Evolutionary conservation across 2,329 filamentous ascomycete genomes (phyloP).

Genomic region (Pestalotiopsis sp.): DNA sequence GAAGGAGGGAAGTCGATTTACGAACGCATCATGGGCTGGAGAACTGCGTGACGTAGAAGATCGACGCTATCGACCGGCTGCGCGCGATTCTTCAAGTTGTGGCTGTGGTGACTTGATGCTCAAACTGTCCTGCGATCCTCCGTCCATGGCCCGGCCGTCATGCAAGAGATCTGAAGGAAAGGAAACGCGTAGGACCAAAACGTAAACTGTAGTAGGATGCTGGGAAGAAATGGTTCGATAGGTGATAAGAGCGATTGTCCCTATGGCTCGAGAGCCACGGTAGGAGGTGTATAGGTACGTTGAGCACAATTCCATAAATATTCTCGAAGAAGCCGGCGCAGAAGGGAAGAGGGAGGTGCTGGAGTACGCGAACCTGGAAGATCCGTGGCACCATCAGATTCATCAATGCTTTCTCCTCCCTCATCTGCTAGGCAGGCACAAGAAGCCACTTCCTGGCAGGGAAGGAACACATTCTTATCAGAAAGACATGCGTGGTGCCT

Average conservation of each 20-base stretch:
- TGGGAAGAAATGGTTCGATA: background rate
- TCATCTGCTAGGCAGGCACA: too few species aligned
- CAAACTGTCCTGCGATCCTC: constrained; percentile 18
- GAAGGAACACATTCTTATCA: too few species aligned
- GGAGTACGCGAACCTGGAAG: background rate
- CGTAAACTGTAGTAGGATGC: background rate
- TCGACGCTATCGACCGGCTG: constrained; percentile 25
- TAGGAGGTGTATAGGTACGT: background rate
- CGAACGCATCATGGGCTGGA: constrained; percentile 26
- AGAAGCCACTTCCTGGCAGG: too few species aligned
- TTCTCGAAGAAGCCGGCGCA: constrained; percentile 9
- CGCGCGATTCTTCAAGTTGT: constrained; percentile 16
- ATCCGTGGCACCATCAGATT: background rate
- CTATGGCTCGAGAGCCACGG: background rate
- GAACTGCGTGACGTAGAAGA: constrained; percentile 22
- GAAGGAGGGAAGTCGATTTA: constrained; percentile 10
- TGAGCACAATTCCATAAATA: background rate
- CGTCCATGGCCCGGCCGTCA: constrained; percentile 15
- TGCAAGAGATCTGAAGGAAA: background rate
- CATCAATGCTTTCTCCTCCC: background rate
- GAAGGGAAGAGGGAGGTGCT: background rate
- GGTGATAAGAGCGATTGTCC: background rate
- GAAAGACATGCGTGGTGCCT: too few species aligned
- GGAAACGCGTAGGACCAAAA: background rate
- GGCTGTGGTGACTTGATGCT: constrained; percentile 20